A percentile compares a stretch with the other conserved stretches of the same genome.
Conservation (phyloP, 768 basidiomycete genomes). For the Russula abietina region DNA sequence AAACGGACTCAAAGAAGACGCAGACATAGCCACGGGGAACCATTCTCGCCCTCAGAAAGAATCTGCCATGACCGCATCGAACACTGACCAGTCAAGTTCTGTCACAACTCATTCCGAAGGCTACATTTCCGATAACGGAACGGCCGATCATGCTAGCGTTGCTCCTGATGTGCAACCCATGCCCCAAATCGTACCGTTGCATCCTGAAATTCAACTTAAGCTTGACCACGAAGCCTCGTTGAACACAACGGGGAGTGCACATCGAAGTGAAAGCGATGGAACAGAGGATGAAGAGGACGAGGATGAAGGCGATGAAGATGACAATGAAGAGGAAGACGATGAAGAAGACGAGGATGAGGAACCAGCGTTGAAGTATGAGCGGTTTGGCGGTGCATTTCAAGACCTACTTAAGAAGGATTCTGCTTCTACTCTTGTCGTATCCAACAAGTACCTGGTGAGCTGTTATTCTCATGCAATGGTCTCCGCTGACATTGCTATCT, state of each 20-base stretch:
- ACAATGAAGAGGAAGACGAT: constrained; percentile 20
- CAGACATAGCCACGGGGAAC: background rate
- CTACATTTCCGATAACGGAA: background rate
- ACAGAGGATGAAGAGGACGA: constrained; percentile 6
- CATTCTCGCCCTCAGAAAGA: background rate
- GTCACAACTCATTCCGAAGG: background rate
- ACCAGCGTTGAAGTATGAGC: constrained; percentile 86
- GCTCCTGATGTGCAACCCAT: background rate
- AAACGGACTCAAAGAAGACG: background rate
- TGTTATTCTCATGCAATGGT: background rate
- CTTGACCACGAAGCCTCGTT: background rate
- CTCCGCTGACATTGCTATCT: constrained; percentile 8
- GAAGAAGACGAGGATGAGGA: constrained; percentile 47
- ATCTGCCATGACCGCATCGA: background rate
- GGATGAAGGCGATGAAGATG: constrained; percentile 27
- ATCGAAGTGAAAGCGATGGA: constrained; percentile 22
- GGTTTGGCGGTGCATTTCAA: constrained; percentile 62
- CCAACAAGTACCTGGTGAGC: constrained; percentile 65
- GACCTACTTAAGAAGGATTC: constrained; percentile 86
- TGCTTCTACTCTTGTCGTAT: constrained; percentile 74
- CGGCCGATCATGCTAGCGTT: background rate
- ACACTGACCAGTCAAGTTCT: background rate
- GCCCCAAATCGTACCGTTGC: background rate
- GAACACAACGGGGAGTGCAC: constrained; percentile 23
- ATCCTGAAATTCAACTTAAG: background rate